Base-by-base conservation (phyloP, 1,284 basidiomycete species). In the Kalmanozyma brasiliensis region DNA sequence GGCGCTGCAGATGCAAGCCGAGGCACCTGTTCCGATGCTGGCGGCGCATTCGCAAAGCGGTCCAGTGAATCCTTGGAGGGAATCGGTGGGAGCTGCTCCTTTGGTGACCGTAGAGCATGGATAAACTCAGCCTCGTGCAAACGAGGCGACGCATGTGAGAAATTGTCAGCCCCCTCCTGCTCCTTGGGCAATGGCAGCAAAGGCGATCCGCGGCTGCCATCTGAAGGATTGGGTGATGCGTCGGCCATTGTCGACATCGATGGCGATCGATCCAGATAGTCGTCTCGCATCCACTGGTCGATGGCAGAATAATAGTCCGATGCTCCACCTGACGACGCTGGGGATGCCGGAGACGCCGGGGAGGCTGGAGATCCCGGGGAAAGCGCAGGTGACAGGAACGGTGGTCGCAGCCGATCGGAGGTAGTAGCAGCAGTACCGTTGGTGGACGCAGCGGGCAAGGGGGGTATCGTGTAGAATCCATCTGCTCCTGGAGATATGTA, bases 401-500 rank as follows among this genome's bases (percentile, higher is more conserved):
- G 65, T 8, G 57, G 63, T 30, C 56, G 48, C 30, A 59, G 63
- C 1, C 35, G 63, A 23, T 51, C 52, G 3, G 26, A 37, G 19
- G 35, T 36, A 19, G 41, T 20, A n/a, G 17, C 19, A 8, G 35
- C n/a, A 13, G 20, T 24, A 17, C 26, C 36, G 16, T 26, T 30
- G 32, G 33, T 37, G 13, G 20, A 6, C 26, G 11, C 11, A 29
- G 6, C 11, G 6, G 26, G 26, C 6, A 11, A 11, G 26, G 52
- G 33, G 8, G 65, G 70, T 45, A 61, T 52, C 0, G 61, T 58
- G 56, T 71, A 75, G 48, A 75, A 75, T 14, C 73, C 73, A 43
- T 75, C 68, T 13, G 66, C 62, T 13, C 63, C 67, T 0, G 73
- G 73, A 3, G 67, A 38, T 14, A 75, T 75, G 66, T 64, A 74